A percentile compares a stretch with the other conserved stretches of the same genome.
Conservation (phyloP, 139 green algal genomes). For the Micractinium sp. region DNA sequence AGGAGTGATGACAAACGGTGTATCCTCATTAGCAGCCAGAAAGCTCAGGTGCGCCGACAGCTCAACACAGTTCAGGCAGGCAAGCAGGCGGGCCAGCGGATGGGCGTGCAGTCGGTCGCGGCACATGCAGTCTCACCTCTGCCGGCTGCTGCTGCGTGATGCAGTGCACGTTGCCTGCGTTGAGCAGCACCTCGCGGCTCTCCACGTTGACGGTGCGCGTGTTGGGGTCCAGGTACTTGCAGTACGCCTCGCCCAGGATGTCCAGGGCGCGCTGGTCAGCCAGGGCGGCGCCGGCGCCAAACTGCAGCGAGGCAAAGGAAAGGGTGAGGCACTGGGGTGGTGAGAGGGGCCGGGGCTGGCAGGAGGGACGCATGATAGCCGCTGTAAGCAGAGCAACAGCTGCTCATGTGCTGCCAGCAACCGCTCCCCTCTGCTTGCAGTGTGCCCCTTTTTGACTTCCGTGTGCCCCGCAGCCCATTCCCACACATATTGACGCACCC, state of each 20-base stretch:
- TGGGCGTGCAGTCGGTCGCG: not conserved
- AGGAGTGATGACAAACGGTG: not conserved
- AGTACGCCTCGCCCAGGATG: slow-evolving; percentile 62
- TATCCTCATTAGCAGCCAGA: no score
- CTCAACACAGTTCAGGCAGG: no score
- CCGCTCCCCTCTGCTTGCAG: not conserved
- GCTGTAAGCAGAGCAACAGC: not conserved
- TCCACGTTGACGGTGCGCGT: slow-evolving; percentile 63
- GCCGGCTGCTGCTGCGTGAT: slow-evolving; percentile 36
- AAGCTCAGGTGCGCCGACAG: no score
- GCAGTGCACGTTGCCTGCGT: slow-evolving; percentile 80
- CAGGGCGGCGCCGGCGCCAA: slow-evolving; percentile 35
- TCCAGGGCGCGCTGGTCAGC: slow-evolving; percentile 62
- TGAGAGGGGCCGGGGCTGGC: not conserved
- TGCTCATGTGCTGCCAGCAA: no score
- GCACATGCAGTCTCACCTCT: not conserved
- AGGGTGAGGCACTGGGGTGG: not conserved
- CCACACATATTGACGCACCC: slow-evolving; percentile 44
- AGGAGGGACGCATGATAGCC: no score
- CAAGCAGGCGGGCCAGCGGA: no score
- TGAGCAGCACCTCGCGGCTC: slow-evolving; percentile 71
- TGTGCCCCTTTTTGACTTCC: not conserved
- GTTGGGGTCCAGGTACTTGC: slow-evolving; percentile 32
- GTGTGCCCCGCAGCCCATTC: not conserved
- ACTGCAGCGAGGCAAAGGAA: not conserved